Evolutionary conservation across 108 stramenopile genomes (phyloP).

Genomic region (Cafeteria roenbergensis): DNA sequence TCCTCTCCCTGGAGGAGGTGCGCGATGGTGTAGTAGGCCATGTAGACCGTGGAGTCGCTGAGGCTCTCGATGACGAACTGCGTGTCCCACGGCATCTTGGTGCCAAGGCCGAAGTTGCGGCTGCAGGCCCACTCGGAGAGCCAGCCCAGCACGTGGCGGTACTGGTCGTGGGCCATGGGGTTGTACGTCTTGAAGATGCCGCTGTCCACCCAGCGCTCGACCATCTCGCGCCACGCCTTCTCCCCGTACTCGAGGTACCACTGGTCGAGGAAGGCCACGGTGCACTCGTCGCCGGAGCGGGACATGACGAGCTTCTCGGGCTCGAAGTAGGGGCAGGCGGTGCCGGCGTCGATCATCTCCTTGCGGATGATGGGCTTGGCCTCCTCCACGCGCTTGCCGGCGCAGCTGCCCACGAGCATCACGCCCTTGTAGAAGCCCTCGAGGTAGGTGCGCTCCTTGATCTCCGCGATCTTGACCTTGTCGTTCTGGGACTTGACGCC

Average conservation of each 20-base stretch:
- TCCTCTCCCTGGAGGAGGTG: conserved; percentile 68
- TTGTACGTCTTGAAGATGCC: conserved; percentile 77
- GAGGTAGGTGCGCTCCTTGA: conserved; percentile 81
- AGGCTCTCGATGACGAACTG: conserved; percentile 90
- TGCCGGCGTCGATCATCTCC: conserved; percentile 74
- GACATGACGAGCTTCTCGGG: conserved; percentile 79
- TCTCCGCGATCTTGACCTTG: conserved; percentile 74
- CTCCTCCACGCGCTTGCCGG: conserved; percentile 72
- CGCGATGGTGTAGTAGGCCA: conserved; percentile 93
- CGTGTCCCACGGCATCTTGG: conserved; percentile 85
- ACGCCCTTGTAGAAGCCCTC: conserved; percentile 90
- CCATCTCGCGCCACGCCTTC: conserved; percentile 50
- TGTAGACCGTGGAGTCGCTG: conserved; percentile 94
- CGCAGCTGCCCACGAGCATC: conserved; percentile 65
- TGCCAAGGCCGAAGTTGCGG: conserved; percentile 86
- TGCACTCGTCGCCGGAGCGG: conserved; percentile 90
- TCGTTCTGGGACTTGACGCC: conserved; percentile 83
- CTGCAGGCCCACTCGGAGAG: conserved; percentile 96
- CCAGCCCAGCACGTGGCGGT: conserved; percentile 76
- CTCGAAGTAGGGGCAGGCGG: conserved; percentile 83
- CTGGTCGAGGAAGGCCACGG: conserved; percentile 93
- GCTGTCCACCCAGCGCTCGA: conserved; percentile 64
- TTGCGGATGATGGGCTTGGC: conserved; percentile 79
- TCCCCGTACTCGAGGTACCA: conserved; percentile 97
- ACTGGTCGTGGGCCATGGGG: conserved; percentile 52